Conservation (phyloP, 345 rosid species). For the Camelina sativa region DNA sequence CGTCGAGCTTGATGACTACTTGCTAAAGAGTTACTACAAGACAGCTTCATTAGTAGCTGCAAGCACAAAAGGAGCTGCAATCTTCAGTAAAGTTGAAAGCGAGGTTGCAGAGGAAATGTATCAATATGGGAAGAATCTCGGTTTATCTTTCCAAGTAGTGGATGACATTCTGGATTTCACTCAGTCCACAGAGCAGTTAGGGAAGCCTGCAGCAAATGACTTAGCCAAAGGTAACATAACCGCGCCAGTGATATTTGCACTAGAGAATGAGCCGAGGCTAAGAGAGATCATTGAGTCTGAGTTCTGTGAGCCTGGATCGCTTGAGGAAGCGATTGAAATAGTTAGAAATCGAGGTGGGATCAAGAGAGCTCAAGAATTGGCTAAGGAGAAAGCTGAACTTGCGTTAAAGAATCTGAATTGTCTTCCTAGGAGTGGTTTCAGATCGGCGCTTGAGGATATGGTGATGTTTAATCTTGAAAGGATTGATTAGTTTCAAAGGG, state of each 20-base stretch:
- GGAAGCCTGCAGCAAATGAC: constrained; percentile 92
- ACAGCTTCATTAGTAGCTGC: constrained; percentile 95
- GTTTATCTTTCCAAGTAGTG: constrained; percentile 89
- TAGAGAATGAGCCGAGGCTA: constrained; percentile 76
- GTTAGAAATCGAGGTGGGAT: constrained; percentile 78
- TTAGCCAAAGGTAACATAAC: constrained; percentile 87
- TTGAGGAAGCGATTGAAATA: constrained; percentile 69
- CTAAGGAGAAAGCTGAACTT: constrained; percentile 77
- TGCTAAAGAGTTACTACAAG: constrained; percentile 90
- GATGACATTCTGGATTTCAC: constrained; percentile 96
- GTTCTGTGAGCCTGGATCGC: constrained; percentile 82
- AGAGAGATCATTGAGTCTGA: constrained; percentile 90
- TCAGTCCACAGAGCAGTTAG: constrained; percentile 88
- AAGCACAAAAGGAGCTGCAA: constrained; percentile 91
- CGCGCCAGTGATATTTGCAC: constrained; percentile 85
- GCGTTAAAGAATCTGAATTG: constrained; percentile 71
- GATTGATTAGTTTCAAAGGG: constrained; percentile 55
- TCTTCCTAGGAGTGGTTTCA: constrained; percentile 66
- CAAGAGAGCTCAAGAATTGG: constrained; percentile 73
- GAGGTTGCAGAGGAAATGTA: constrained; percentile 62
- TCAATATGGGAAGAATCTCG: constrained; percentile 86
- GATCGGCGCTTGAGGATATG: constrained; percentile 78
- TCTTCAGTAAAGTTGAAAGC: constrained; percentile 75
- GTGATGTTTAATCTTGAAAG: constrained; percentile 89
- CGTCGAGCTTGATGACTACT: constrained; percentile 72